Base-by-base conservation (phyloP, 805 yeast species). In the Myxozyma vanderwaltii region DNA sequence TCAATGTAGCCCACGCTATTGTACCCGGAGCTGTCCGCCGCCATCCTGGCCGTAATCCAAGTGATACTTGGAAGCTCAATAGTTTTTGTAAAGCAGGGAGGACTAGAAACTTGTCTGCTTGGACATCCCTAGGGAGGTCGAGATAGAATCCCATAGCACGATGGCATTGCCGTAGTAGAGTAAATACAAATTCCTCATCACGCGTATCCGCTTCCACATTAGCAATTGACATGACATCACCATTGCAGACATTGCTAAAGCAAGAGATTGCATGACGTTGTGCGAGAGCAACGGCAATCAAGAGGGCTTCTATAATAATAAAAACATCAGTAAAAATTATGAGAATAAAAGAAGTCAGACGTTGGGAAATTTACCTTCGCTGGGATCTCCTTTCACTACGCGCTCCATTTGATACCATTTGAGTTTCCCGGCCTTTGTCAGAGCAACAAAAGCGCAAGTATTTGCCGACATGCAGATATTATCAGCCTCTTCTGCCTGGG, bases 51-150 rank as follows among this genome's bases (percentile, higher is more conserved):
- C 72, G 64, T 4, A 77, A 80, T 1, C 94, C 92, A 40, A 89
- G 69, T 0, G 84, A 76, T 57, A 86, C 76, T 68, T 89, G 95
- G 53, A 89, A 74, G 15, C 89, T 82, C 36, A 89, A 73, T 49
- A 90, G 74, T 54, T 86, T 80, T 68, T 89, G 96, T 53, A 88
- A 76, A 1, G 94, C 90, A 12, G 92, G 92, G 67, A 85, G 85
- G 19, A 86, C 85, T 40, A 89, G 74, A 61, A 89, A 76, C 68
- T 86, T 85, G 68, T 89, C 96, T 1, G 87, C 84, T 50, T 85
- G 87, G 21, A 68, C 68, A 56, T 89, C 96, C 54, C 83, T 82
- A 6, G 85, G 80, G 49, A 84, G 82, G 68, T 86, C 88, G 54
- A 89, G 77, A 33, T 84, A 82, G 67, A 89, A 85, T 67, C 84